Conservation (phyloP, 495 filamentous ascomycete genomes). For the Barbatosphaeria neglecta region DNA sequence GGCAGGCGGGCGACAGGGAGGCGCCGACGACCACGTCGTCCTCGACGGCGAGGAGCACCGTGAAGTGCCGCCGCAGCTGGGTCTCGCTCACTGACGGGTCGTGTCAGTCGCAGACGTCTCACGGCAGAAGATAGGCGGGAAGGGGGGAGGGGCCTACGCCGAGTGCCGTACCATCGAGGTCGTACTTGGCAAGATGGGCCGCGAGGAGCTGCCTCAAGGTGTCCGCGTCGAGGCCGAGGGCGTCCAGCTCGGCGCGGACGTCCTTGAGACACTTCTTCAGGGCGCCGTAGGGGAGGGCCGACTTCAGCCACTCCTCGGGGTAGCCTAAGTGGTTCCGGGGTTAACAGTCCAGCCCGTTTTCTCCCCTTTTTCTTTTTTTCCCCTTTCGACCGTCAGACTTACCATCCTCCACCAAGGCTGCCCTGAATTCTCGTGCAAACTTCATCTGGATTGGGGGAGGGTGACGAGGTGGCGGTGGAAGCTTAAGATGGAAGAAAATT, state of each 20-base stretch:
- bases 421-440: conserved; percentile 45
- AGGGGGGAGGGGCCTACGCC: neutral
- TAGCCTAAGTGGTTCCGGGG: conserved; percentile 18
- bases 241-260: conserved; percentile 36
- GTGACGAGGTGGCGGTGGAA: too few species aligned
- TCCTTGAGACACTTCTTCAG: conserved; percentile 55
- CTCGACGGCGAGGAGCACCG: conserved; percentile 40
- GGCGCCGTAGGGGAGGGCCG: conserved; percentile 47
- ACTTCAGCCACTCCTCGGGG: conserved; percentile 44
- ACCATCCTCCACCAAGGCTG: conserved; percentile 31
- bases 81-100: neutral
- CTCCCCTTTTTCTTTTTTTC: too few species aligned
- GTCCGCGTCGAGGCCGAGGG: conserved; percentile 37
- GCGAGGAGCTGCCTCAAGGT: conserved; percentile 31
- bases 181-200: conserved; percentile 13
- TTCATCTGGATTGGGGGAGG: too few species aligned
- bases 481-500: neutral
- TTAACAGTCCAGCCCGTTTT: too few species aligned
- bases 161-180: conserved; percentile 14
- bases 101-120: too few species aligned
- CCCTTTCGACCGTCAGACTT: too few species aligned
- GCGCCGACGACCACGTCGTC: conserved; percentile 45
- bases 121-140: too few species aligned
- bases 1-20: conserved; percentile 41
- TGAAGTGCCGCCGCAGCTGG: conserved; percentile 45